phyloP scores from a whole-genome alignment of 495 filamentous ascomycete genomes.

The Neurospora sp. region DNA sequence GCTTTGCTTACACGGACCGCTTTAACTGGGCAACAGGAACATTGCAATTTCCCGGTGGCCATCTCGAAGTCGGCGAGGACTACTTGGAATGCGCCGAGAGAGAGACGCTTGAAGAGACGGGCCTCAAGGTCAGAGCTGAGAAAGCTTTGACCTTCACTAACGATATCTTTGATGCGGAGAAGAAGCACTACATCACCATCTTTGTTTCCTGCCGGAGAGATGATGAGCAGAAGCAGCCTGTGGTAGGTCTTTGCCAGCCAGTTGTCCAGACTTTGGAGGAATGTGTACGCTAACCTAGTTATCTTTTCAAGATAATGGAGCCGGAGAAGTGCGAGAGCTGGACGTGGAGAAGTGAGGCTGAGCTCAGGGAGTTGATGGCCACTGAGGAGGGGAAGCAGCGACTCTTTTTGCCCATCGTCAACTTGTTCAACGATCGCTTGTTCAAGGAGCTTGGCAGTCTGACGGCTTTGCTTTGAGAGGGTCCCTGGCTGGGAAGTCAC shows the following conservation, averaged over 20 bases:
- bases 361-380: conserved; percentile 20
- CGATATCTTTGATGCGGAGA: conserved; percentile 40
- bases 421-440: conserved; percentile 39
- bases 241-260: conserved; percentile 29
- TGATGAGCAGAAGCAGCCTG: conserved; percentile 34
- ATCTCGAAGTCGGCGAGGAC: conserved; percentile 55
- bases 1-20: background rate
- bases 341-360: conserved; percentile 49
- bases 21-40: conserved; percentile 30
- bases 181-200: conserved; percentile 58
- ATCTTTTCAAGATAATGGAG: conserved; percentile 34
- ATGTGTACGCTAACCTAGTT: background rate
- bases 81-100: conserved; percentile 48
- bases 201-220: conserved; percentile 41
- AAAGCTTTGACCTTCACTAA: conserved; percentile 49
- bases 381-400: conserved; percentile 20
- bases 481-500: background rate
- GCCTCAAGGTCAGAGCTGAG: conserved; percentile 38
- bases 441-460: conserved; percentile 31
- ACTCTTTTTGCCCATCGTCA: conserved; percentile 47
- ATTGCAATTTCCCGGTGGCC: conserved; percentile 57
- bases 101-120: conserved; percentile 62
- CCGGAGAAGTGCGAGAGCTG: conserved; percentile 58
- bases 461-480: background rate
- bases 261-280: background rate